Conservation (phyloP, 1,284 basidiomycete species). For the Cryptococcus hybrid region DNA sequence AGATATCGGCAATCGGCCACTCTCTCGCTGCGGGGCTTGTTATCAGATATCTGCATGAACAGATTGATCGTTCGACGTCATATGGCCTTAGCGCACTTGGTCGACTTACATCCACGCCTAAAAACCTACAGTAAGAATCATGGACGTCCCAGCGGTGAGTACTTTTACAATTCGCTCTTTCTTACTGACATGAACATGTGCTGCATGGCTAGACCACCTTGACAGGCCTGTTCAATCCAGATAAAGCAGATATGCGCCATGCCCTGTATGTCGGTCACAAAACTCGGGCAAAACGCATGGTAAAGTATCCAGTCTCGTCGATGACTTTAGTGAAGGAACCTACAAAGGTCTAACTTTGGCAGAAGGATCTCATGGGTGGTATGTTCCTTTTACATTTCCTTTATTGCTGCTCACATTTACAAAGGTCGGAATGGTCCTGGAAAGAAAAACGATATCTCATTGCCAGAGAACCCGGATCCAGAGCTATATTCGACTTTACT, state of each 20-base stretch:
- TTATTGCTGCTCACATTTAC: background rate
- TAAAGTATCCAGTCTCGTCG: slow-evolving; percentile 12
- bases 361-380: slow-evolving; percentile 29
- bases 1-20: slow-evolving; percentile 46
- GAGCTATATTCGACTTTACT: slow-evolving; percentile 28
- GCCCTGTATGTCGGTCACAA: slow-evolving; percentile 33
- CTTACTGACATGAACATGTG: no score
- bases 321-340: slow-evolving; percentile 16
- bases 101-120: slow-evolving; percentile 12
- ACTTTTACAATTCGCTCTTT: no score
- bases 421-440: slow-evolving; percentile 34
- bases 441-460: slow-evolving; percentile 42
- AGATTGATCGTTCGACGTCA: slow-evolving; percentile 19
- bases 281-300: slow-evolving; percentile 29
- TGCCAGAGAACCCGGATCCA: slow-evolving; percentile 3
- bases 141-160: slow-evolving; percentile 24
- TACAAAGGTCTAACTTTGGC: slow-evolving; percentile 16
- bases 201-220: background rate
- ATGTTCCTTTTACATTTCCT: slow-evolving; percentile 2
- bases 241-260: slow-evolving; percentile 6
- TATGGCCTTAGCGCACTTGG: slow-evolving; percentile 11
- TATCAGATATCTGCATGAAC: slow-evolving; percentile 36
- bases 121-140: slow-evolving; percentile 13
- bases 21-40: slow-evolving; percentile 38
- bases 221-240: slow-evolving; percentile 15